These are phyloP conservation scores for Ogataea kodamae DNA, from an alignment of 805 yeast species.

Conservation along the genomic window DNA sequence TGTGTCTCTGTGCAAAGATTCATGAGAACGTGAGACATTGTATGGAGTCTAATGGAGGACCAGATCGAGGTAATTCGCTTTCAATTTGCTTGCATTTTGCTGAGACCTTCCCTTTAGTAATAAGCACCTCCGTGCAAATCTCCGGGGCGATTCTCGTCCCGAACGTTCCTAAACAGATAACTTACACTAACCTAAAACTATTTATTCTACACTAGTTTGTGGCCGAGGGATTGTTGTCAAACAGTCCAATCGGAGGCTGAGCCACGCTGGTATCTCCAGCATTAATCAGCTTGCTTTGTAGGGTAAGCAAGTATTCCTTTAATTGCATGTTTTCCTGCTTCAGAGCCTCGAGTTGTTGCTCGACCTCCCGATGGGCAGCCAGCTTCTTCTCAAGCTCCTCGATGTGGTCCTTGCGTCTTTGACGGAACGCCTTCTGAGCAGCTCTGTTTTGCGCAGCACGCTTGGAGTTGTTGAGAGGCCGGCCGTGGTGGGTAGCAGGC, in stretches of 20 bases:
- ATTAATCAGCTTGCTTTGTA: slow-evolving; percentile 61
- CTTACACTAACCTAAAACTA: too few species aligned
- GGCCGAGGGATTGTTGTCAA: slow-evolving; percentile 12
- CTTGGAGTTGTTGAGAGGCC: slow-evolving; percentile 60
- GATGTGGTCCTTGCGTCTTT: slow-evolving; percentile 75
- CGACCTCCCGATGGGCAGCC: slow-evolving; percentile 56
- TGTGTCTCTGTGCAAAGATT: slow-evolving; percentile 33
- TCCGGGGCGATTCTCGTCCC: slow-evolving; percentile 12
- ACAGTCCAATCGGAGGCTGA: slow-evolving; percentile 21
- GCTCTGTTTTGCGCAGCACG: slow-evolving; percentile 90
- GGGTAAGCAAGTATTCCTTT: slow-evolving; percentile 65
- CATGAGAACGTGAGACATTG: too few species aligned
- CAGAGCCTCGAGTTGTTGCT: slow-evolving; percentile 62
- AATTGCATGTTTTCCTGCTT: slow-evolving; percentile 67
- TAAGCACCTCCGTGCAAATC: too few species aligned
- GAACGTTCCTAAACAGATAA: slow-evolving; percentile 11
- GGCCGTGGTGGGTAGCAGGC: slow-evolving; percentile 26
- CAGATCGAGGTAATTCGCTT: too few species aligned
- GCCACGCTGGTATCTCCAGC: slow-evolving; percentile 12
- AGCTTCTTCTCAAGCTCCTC: slow-evolving; percentile 75
- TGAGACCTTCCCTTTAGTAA: too few species aligned
- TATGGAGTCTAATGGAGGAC: too few species aligned
- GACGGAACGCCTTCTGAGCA: slow-evolving; percentile 90
- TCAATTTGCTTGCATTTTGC: too few species aligned
- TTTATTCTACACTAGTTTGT: slow-evolving; percentile 5